Evolutionary conservation across 257 asterid genomes (phyloP).

Genomic region (Fraxinus quadrangulata): DNA sequence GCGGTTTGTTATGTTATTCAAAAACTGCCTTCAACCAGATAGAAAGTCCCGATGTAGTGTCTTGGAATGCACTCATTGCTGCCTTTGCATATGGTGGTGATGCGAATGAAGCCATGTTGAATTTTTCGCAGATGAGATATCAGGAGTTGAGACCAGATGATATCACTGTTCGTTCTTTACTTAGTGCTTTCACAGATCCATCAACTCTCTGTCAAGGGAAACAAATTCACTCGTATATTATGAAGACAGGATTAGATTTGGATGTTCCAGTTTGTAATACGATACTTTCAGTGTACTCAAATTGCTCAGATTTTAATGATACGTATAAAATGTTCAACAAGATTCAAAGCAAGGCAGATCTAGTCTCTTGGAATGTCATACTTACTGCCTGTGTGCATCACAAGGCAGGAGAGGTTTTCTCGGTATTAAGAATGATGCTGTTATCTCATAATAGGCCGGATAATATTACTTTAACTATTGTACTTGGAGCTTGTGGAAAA

Average conservation of each 20-base stretch:
- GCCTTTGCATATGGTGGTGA: constrained; percentile 63
- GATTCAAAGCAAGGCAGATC: constrained; percentile 49
- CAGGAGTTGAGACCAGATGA: constrained; percentile 51
- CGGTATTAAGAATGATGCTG: constrained; percentile 53
- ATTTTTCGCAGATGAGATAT: constrained; percentile 65
- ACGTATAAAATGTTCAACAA: constrained; percentile 52
- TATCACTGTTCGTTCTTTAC: constrained; percentile 66
- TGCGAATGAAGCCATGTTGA: constrained; percentile 48
- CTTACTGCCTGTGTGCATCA: constrained; percentile 54
- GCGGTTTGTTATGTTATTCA: constrained; percentile 56
- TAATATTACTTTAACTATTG: constrained; percentile 47
- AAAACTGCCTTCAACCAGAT: constrained; percentile 56
- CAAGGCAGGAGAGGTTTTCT: constrained; percentile 48
- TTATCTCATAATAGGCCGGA: constrained; percentile 50
- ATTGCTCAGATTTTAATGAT: constrained; percentile 47
- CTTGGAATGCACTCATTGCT: constrained; percentile 72
- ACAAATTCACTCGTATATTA: constrained; percentile 59
- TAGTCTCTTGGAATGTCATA: constrained; percentile 80
- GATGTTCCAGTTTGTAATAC: constrained; percentile 64
- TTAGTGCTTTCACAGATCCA: constrained; percentile 52
- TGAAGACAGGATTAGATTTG: constrained; percentile 48
- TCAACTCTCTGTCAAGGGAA: constrained; percentile 53
- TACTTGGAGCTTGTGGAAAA: constrained; percentile 63
- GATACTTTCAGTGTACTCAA: constrained; percentile 67
- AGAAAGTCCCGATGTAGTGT: constrained; percentile 59